Evolutionary conservation across 2,329 filamentous ascomycete species (phyloP).

Genomic region (Diaporthe capsici): DNA sequence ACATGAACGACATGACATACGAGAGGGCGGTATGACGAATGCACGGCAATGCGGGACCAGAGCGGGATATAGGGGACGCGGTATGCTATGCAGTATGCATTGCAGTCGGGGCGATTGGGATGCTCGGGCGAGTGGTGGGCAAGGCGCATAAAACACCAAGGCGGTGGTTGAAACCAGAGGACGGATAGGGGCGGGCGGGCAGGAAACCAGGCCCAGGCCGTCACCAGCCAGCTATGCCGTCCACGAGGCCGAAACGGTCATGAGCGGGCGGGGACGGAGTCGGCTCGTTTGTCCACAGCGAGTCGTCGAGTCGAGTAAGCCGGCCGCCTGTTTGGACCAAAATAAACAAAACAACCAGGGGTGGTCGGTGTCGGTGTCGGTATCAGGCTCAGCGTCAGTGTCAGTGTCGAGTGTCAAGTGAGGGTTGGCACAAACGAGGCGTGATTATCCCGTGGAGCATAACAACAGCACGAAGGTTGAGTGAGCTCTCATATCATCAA

Average conservation of each 20-base stretch:
- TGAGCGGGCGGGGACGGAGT: constrained; percentile 14
- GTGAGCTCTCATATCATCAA: constrained; percentile 18
- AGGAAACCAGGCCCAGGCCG: constrained; percentile 33
- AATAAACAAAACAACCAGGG: constrained; percentile 31
- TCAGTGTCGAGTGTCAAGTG: not conserved
- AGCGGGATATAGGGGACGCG: constrained; percentile 19
- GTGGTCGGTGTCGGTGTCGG: constrained; percentile 11
- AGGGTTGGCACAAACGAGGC: not conserved
- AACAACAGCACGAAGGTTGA: not conserved
- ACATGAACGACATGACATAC: constrained; percentile 30
- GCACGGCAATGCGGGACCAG: constrained; percentile 19
- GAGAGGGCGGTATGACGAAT: constrained; percentile 28
- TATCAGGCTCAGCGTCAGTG: not conserved
- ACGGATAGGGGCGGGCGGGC: constrained; percentile 22
- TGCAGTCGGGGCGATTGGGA: not conserved
- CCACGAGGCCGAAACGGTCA: constrained; percentile 33
- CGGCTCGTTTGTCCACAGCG: constrained; percentile 19
- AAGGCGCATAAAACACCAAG: constrained; percentile 27
- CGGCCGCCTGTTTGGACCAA: constrained; percentile 25
- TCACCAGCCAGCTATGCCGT: constrained; percentile 35
- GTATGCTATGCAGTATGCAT: constrained; percentile 26
- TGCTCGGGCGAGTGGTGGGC: not conserved
- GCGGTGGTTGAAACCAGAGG: constrained; percentile 23
- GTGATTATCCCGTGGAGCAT: not conserved
- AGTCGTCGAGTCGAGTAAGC: constrained; percentile 31